Evolutionary conservation across 805 yeast genomes (phyloP).

Genomic region (Lachancea cidri): DNA sequence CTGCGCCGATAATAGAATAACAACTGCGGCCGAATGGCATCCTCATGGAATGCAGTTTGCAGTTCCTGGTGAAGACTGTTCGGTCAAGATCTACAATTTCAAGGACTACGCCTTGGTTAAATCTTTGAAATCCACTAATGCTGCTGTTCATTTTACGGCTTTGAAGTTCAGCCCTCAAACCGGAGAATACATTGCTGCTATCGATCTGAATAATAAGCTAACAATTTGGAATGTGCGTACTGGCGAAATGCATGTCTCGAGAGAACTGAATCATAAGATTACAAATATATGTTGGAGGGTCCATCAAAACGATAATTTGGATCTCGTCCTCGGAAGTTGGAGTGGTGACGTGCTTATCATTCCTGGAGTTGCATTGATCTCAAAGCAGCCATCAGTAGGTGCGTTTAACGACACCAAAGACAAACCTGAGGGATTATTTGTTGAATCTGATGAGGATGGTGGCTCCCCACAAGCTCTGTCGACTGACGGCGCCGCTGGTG

Average conservation of each 20-base stretch:
- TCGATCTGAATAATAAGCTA: slow-evolving; percentile 46
- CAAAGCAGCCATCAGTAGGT: slow-evolving; percentile 13
- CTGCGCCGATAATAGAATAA: slow-evolving; percentile 37
- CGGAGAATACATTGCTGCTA: slow-evolving; percentile 55
- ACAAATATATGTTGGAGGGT: slow-evolving; percentile 36
- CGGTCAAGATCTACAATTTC: slow-evolving; percentile 40
- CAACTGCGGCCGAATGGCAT: slow-evolving; percentile 64
- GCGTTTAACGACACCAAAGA: slow-evolving; percentile 13
- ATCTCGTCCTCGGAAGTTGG: slow-evolving; percentile 34
- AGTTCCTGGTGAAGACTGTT: slow-evolving; percentile 49
- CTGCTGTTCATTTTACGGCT: slow-evolving; percentile 39
- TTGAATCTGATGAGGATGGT: slow-evolving; percentile 32
- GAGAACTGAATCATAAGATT: slow-evolving; percentile 18
- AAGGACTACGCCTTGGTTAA: slow-evolving; percentile 23
- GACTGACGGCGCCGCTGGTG: too few species aligned
- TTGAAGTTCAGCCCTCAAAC: slow-evolving; percentile 53
- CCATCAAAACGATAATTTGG: slow-evolving; percentile 17
- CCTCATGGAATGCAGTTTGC: slow-evolving; percentile 66
- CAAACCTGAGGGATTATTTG: slow-evolving; percentile 19
- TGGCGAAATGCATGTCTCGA: slow-evolving; percentile 30
- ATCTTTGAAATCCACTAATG: slow-evolving; percentile 12
- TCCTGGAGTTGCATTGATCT: slow-evolving; percentile 20
- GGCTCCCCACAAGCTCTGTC: slow-evolving; percentile 3
- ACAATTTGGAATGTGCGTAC: slow-evolving; percentile 50
- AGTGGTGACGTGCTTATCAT: slow-evolving; percentile 38